Base-by-base conservation (phyloP, 352 stramenopile species). In the Paralagenidium karlingii region DNA sequence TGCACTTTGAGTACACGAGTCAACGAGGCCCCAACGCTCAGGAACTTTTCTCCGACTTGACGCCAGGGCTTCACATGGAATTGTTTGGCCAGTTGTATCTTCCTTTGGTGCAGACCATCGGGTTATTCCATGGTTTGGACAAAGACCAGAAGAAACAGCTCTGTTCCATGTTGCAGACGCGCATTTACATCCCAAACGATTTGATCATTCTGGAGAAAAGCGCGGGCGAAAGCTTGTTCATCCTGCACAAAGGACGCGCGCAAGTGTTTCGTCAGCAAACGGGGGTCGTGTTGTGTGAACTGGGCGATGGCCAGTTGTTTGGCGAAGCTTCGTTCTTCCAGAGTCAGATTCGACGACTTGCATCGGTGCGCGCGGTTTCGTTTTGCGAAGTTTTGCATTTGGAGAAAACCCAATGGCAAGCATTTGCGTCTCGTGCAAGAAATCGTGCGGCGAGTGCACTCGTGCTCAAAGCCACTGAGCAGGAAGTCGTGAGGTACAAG, bases 31-130 rank as follows among this genome's bases (percentile, higher is more conserved):
- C 60, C 8, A 41, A 53, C 21, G 25, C 55, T 3, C 46, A 65
- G 38, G 21, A 40, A 2, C 11, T 65, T 6, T 58, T 61, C 24
- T 13, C 24, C 6, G 49, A 47, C 2, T 38, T 65, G 9, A 45
- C 53, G 0, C 43, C 32, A 18, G n/a, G 21, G 13, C 19, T 51
- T 8, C 16, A 21, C 15, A 18, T 40, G 12, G 31, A 40, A 22
- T 40, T 65, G 3, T 60, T 54, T 22, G 37, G 53, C 13, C 46
- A 61, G 13, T 45, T 65, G 34, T 58, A 61, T 36, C 41, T 38
- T 16, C 47, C 46, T 0, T 51, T 46, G 6, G 30, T 57, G 27
- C 39, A 41, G 10, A 22, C 39, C 2, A 24, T 65, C 10, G 51
- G 51, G 15, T 33, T 60, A 0, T 65, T 60, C 15, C 25, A 43